Base-by-base conservation (phyloP, 1,284 basidiomycete genomes). In the Microbotryum lychnidis-dioicae region DNA sequence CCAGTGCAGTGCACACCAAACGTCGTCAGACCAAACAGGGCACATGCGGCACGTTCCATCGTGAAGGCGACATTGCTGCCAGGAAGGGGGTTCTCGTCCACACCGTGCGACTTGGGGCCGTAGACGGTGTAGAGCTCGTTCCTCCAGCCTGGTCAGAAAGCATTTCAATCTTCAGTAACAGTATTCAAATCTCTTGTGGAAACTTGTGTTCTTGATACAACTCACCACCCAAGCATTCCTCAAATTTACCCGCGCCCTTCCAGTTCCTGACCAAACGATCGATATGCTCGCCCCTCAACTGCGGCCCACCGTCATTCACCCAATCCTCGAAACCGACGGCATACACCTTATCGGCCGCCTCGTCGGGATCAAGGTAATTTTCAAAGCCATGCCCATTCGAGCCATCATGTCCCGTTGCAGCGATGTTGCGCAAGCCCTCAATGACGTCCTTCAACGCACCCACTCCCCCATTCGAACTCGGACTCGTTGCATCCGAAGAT, bases 21-120 rank as follows among this genome's bases (percentile, higher is more conserved):
- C 0, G 93, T 97, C 53, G 91, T 82, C 10, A 94, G 76, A 2
- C 94, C 92, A 71, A 97, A 97, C 46, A 97, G 76, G 1, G 87
- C 83, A 70, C 87, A 89, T 1, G 90, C 91, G 1, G 89, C 81
- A 56, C 94, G 83, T 75, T 98, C 94, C 79, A 97, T 82, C 71
- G 85, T 82, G 74, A 97, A 96, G 6, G 83, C 87, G 60, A 83
- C 85, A 73, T 91, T 91, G 56, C 69, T 56, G 61, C 69, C 63
- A 37, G 71, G 69, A 4, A 71, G 50, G 20, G 66, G 64, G 46
- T 61, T 57, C 27, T 56, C 49, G 42, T 65, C 61, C 20, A 54
- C 60, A 5, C 63, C 58, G 80, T 79, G 37, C 72, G 69, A 3
- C 81, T 80, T 85, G 58, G 87, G 81, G 8, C 78, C 81, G 75